phyloP scores from a whole-genome alignment of 2,329 filamentous ascomycete genomes.

The Teratosphaeria nubilosa region DNA sequence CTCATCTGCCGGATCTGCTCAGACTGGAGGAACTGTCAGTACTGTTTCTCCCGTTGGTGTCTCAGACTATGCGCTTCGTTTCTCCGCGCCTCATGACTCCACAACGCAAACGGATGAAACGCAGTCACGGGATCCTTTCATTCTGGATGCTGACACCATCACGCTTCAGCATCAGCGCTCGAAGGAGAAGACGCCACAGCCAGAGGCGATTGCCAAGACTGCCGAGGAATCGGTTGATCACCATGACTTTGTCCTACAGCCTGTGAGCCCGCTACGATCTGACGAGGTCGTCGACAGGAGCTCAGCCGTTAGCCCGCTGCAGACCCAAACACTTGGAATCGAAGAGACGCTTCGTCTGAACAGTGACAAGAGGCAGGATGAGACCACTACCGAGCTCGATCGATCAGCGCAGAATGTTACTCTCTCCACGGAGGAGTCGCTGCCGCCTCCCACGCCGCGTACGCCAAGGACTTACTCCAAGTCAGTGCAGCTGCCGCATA shows the following conservation, averaged over 20 bases:
- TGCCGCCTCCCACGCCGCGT: conserved; percentile 20
- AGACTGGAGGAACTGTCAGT: conserved; percentile 1
- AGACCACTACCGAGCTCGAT: conserved; percentile 4
- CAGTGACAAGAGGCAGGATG: neutral
- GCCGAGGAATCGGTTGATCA: neutral
- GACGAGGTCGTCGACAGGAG: conserved; percentile 20
- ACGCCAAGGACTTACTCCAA: conserved; percentile 25
- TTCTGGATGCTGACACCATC: conserved; percentile 25
- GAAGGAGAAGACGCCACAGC: conserved; percentile 4
- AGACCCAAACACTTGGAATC: conserved; percentile 20
- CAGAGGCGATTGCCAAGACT: neutral
- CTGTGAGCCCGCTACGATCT: conserved; percentile 23
- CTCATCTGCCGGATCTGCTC: conserved; percentile 12
- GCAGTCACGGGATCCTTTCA: conserved; percentile 23
- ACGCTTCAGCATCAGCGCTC: conserved; percentile 21
- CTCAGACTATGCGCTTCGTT: conserved; percentile 25
- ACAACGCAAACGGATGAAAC: conserved; percentile 21
- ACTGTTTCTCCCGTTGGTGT: conserved; percentile 13
- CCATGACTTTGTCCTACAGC: neutral
- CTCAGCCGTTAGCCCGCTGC: conserved; percentile 26
- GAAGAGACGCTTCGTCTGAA: conserved; percentile 17
- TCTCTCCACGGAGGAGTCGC: conserved; percentile 8
- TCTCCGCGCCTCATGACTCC: conserved; percentile 21
- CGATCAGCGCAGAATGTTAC: conserved; percentile 2
- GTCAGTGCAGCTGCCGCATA: conserved; percentile 20